A percentile compares a stretch with the other conserved stretches of the same genome.
These are phyloP conservation scores for Carex cristatella DNA, from an alignment of 176 grass and related monocot genomes.

Conservation along the genomic window DNA sequence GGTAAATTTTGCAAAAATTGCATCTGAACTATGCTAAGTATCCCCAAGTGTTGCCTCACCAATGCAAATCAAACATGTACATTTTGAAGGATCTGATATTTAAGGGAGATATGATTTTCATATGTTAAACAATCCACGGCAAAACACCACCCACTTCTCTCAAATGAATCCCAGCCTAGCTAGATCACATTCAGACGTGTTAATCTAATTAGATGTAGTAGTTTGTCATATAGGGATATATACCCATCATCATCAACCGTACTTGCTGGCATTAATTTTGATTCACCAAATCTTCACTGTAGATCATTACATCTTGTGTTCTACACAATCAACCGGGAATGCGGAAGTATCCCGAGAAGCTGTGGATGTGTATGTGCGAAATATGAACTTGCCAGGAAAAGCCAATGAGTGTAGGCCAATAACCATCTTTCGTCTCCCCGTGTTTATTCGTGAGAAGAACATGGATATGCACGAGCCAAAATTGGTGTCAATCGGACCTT, in stretches of 20 bases:
- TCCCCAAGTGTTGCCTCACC: too few species aligned
- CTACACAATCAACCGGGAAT: not conserved
- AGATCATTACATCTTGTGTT: not conserved
- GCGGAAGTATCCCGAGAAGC: not conserved
- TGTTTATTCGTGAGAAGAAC: not conserved
- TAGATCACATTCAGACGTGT: not conserved
- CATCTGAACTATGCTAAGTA: too few species aligned
- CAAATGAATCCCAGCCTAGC: not conserved
- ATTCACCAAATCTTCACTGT: not conserved
- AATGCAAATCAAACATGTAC: not conserved
- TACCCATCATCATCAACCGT: not conserved
- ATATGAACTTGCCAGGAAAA: not conserved
- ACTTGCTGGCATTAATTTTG: not conserved
- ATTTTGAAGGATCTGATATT: not conserved
- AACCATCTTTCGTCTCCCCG: conserved; percentile 14
- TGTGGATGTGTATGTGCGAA: not conserved
- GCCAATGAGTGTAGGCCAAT: not conserved
- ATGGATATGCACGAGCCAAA: conserved; percentile 3
- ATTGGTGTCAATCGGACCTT: conserved; percentile 33
- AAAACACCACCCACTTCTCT: not conserved
- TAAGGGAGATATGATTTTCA: not conserved
- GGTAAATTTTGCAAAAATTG: too few species aligned
- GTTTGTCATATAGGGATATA: not conserved
- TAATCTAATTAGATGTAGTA: not conserved
- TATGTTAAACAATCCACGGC: not conserved